Evolutionary conservation across 441 rosid genomes (phyloP).

Genomic region (Syzygium syzygioides): DNA sequence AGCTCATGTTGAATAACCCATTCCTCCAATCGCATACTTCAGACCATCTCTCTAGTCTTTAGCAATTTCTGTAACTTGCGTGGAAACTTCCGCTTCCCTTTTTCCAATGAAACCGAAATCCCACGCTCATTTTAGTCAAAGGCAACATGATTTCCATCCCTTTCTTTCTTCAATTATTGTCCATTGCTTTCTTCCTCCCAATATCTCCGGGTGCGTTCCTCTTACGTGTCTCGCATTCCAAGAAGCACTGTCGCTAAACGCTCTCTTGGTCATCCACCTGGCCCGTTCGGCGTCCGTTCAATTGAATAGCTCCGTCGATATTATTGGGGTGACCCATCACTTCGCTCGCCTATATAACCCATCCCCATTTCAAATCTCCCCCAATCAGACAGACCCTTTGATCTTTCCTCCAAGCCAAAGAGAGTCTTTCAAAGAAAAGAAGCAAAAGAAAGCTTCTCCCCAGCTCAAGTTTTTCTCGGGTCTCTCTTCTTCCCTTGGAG

Average conservation of each 20-base stretch:
- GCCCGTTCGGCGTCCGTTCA: neutral
- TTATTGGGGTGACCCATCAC: neutral
- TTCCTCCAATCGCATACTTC: neutral
- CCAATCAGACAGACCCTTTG: neutral
- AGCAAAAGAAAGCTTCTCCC: neutral
- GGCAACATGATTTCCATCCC: neutral
- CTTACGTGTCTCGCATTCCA: neutral
- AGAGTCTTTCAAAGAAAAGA: neutral
- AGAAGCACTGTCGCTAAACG: neutral
- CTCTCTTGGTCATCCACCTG: neutral
- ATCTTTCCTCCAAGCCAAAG: neutral
- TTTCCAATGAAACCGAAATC: neutral
- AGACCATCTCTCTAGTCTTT: neutral
- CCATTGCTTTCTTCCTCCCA: neutral
- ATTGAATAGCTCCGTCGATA: neutral
- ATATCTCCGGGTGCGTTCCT: neutral
- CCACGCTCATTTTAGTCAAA: neutral
- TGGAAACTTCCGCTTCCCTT: neutral
- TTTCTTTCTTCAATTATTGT: neutral
- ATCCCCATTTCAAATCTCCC: neutral
- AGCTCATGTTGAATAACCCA: neutral
- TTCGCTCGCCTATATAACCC: neutral
- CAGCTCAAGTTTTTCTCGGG: neutral
- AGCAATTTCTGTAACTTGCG: neutral
- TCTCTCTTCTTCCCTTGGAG: neutral